phyloP scores from a whole-genome alignment of 495 filamentous ascomycete genomes.

The Tetracladium setigerum region DNA sequence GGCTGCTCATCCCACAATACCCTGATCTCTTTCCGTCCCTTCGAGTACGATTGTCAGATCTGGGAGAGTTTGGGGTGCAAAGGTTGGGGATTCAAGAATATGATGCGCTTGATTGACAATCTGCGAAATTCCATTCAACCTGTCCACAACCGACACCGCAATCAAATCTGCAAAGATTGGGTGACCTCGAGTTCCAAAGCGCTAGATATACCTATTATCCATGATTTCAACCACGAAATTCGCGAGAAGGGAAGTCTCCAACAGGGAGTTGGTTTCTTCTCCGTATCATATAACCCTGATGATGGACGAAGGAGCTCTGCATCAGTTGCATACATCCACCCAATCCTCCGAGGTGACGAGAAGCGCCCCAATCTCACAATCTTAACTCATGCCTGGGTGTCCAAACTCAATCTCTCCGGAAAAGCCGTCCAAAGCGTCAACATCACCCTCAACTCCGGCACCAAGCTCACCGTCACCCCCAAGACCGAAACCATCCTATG shows the following conservation, averaged over 20 bases:
- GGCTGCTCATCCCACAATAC: conserved; percentile 87
- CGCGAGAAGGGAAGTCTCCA: conserved; percentile 56
- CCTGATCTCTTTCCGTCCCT: conserved; percentile 76
- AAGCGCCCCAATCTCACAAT: conserved; percentile 71
- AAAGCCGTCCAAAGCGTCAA: conserved; percentile 58
- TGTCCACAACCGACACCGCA: conserved; percentile 66
- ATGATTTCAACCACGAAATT: conserved; percentile 78
- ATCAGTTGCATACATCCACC: conserved; percentile 80
- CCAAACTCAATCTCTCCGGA: conserved; percentile 58
- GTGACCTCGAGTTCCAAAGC: conserved; percentile 63
- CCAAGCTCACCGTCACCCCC: conserved; percentile 48
- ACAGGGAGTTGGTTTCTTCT: conserved; percentile 76
- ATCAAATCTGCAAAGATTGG: conserved; percentile 82
- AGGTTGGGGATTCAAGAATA: conserved; percentile 72
- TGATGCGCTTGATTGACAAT: conserved; percentile 67
- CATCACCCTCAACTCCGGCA: conserved; percentile 58
- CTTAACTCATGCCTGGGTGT: conserved; percentile 73
- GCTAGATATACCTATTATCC: conserved; percentile 65
- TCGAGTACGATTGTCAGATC: conserved; percentile 66
- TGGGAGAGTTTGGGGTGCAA: conserved; percentile 67
- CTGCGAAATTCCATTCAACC: conserved; percentile 75
- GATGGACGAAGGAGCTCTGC: conserved; percentile 71
- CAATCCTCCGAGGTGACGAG: conserved; percentile 69
- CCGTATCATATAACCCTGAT: conserved; percentile 75
- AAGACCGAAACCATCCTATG: conserved; percentile 69